Evolutionary conservation across 805 yeast species (phyloP), one percentile per base, ranked within the genome.

Genomic region (Kuraishia ogatae): DNA sequence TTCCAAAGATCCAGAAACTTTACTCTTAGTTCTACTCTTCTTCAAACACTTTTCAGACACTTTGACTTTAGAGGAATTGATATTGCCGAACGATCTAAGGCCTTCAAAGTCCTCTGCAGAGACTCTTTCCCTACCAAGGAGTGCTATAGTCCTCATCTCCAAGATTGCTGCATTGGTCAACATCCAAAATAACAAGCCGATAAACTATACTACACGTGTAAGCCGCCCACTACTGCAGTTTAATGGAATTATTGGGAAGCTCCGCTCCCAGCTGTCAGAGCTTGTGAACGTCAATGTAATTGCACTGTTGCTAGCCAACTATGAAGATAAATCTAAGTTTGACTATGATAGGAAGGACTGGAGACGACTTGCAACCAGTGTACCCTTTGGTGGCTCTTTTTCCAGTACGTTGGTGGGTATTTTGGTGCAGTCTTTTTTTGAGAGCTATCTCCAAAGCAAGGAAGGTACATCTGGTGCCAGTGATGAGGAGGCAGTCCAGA

Each of bases 401-500:
- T 85, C 88, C 57, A 85, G 77, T 62, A 82, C 89, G 1, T 71
- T 87, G 15, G 66, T 84, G 62, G 93, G 88, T 7, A 75, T 86
- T 11, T 72, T 85, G 2, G 71, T 79, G 5, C 83, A 82, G 61
- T 70, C 79, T 20, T 81, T 78, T 60, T 75, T 82, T 49, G 83
- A 79, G 55, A 47, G 53, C 0, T 64, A 61, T 52, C 50, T 60
- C 15, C 53, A 54, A 21, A 63, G 63, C 20, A 46, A 21, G 15
- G 52, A 50, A 7, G 52, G 39, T 3, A 17, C 22, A 4, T 3
- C 28, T 2, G 53, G 50, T 23, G 51, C 53, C 24, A 39, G 28
- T 22, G 49, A 29, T 10, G 53, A 39, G n/a, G 50, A 50, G 10
- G 50, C 43, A 10, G 28, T 56, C 26, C 58, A 61, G 21, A 19